Conservation (phyloP, 768 basidiomycete species). For the Leccinum longicurvipes region DNA sequence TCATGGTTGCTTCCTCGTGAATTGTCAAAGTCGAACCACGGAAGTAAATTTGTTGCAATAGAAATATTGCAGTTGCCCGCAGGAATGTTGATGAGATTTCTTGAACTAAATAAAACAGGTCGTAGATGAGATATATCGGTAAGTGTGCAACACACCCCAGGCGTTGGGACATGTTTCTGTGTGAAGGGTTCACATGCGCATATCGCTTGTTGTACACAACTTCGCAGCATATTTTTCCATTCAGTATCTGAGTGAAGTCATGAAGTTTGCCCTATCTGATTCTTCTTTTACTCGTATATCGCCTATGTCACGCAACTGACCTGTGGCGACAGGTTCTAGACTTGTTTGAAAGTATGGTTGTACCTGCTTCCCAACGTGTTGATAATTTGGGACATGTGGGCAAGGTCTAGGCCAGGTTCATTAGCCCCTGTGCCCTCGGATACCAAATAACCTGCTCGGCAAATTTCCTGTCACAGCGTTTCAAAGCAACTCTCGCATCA, state of each 20-base stretch:
- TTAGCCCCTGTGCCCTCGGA: background rate
- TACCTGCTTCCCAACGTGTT: background rate
- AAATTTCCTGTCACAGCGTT: background rate
- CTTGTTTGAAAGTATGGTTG: background rate
- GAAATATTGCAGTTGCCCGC: background rate
- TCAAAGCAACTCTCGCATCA: background rate
- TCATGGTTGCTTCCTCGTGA: constrained; percentile 22
- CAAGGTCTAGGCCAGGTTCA: background rate
- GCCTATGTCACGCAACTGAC: background rate
- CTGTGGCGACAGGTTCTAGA: background rate
- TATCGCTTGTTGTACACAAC: background rate
- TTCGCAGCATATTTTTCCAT: background rate
- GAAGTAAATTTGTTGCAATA: background rate
- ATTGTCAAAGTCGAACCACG: background rate
- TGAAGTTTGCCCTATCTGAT: background rate
- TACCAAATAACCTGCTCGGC: background rate
- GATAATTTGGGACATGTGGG: background rate
- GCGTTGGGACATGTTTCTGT: background rate
- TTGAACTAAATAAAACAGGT: background rate
- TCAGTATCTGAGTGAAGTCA: background rate
- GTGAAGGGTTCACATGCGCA: background rate
- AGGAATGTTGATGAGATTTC: background rate
- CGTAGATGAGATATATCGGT: too few species aligned
- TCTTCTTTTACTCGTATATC: background rate
- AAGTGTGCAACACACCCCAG: background rate